Evolutionary conservation across 305 asterid species (phyloP), one percentile per base, ranked within the genome.

Genomic region (Solanum hybrid): DNA sequence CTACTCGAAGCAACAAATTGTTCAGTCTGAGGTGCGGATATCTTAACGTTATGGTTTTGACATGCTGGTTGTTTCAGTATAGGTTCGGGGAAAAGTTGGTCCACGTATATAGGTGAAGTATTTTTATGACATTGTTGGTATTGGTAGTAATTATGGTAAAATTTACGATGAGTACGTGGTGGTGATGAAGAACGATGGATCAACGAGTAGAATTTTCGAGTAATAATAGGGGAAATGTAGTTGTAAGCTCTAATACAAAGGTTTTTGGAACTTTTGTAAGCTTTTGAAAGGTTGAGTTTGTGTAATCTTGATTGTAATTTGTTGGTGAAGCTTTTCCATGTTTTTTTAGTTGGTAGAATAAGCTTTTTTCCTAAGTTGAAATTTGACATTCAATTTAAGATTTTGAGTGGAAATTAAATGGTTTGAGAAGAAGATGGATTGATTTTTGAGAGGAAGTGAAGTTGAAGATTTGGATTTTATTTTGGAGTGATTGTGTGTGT

Each of bases 261-360:
- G 29, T 89, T 89, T 89, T 92, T 91, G 73, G 92, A 38, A 87
- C n/a, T 89, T 89, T 72, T 92, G 72, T 92, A 26, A 86, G 91
- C 10, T 87, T 78, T 90, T 70, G 79, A 83, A 41, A 92, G 57
- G 17, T 88, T 92, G 24, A 91, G 75, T 6, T 91, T 82, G 7
- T 27, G 89, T 15, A 91, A 41, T 78, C 90, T 92, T 4, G 92
- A 88, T 89, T 85, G 91, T 70, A 92, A 76, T 41, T 87, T 90
- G 92, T 76, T 83, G 45, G 89, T 87, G 87, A 92, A 91, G 91
- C 91, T 92, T 87, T 91, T 93, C 93, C 92, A 93, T 77, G 92
- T 91, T 29, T 89, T 93, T 89, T 80, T 92, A 82, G 93, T 88
- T 79, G 94, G 93, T 34, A 77, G 31, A 91, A 32, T 77, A 77